Base-by-base conservation (phyloP, 2,329 filamentous ascomycete species). In the Paecilomyces dactylethromorphus region DNA sequence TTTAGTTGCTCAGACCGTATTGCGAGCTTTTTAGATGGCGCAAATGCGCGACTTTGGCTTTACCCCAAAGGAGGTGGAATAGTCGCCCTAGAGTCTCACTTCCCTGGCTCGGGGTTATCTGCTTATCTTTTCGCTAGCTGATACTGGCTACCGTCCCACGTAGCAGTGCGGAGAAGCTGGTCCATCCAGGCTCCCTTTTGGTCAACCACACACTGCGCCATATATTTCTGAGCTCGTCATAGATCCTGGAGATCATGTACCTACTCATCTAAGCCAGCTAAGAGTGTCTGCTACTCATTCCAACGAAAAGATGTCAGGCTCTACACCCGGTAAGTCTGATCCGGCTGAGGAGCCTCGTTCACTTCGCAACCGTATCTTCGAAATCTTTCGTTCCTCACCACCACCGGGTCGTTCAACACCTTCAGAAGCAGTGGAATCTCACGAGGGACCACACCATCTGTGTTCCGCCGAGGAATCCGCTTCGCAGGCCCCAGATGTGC, bases 361-460 rank as follows among this genome's bases (percentile, higher is more conserved):
- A 33, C 60, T 74, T 56, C 70, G 70, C 57, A 68, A 71, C 45
- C 60, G 60, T 5, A 63, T 74, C 45, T 59, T 68, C 56, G 65
- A 71, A 53, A 59, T 71, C 56, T 71, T 76, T 56, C 68, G 68
- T 55, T 60, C 64, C 10, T 51, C 62, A 21, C 56, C 63, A 33
- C 51, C 62, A 24, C 59, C 53, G 54, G 59, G 60, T 50, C 57
- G 53, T 57, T 62, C 63, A 26, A 29, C 59, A 31, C 56, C 56
- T 53, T 56, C 62, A 49, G 54, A 63, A 12, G 45, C 60, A 31
- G 51, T 56, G 13, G 54, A 49, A 12, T 51, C 54, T 12, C 49
- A 57, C 24, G 61, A 24, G 61, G 60, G 53, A 60, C 59, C 35
- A 55, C 62, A 18, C 55, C 35, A 29, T 15, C 18, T 52, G 21